Evolutionary conservation across 78 protist genomes (phyloP).

Genomic region (Acrasis kona): DNA sequence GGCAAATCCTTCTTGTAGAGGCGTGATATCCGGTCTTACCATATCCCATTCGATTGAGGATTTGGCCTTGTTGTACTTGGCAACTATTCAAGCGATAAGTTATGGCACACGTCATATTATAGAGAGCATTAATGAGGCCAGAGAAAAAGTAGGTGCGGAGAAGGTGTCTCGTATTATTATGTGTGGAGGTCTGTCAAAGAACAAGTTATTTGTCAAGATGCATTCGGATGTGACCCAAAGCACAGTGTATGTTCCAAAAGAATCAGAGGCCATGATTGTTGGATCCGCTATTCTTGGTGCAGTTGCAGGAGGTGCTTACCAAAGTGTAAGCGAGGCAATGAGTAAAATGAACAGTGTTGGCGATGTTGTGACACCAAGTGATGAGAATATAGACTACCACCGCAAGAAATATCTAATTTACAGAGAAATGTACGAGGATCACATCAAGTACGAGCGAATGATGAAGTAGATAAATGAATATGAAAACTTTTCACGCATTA

Average conservation of each 20-base stretch:
- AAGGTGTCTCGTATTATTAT: too few species aligned
- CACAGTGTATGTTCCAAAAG: neutral
- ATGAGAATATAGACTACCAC: neutral
- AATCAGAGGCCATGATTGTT: slow-evolving; percentile 12
- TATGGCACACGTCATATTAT: slow-evolving; percentile 23
- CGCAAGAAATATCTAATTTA: neutral
- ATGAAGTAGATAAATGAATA: neutral
- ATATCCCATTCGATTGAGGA: neutral
- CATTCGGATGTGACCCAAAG: slow-evolving; percentile 12
- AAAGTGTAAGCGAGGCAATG: slow-evolving; percentile 2
- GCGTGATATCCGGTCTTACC: neutral
- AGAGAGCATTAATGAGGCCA: slow-evolving; percentile 4
- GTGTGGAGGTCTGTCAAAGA: slow-evolving; percentile 27
- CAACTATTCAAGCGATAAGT: neutral
- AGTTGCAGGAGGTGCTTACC: neutral
- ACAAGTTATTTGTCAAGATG: neutral
- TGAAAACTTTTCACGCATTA: too few species aligned
- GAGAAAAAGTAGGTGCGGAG: neutral
- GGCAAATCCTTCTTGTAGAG: slow-evolving; percentile 20
- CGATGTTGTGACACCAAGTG: neutral
- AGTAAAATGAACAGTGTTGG: neutral
- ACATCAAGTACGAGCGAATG: slow-evolving; percentile 10
- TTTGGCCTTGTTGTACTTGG: neutral
- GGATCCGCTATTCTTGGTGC: slow-evolving; percentile 32
- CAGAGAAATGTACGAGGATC: slow-evolving; percentile 9